phyloP scores from a whole-genome alignment of 2,329 filamentous ascomycete species.

The Fusarium secorum region DNA sequence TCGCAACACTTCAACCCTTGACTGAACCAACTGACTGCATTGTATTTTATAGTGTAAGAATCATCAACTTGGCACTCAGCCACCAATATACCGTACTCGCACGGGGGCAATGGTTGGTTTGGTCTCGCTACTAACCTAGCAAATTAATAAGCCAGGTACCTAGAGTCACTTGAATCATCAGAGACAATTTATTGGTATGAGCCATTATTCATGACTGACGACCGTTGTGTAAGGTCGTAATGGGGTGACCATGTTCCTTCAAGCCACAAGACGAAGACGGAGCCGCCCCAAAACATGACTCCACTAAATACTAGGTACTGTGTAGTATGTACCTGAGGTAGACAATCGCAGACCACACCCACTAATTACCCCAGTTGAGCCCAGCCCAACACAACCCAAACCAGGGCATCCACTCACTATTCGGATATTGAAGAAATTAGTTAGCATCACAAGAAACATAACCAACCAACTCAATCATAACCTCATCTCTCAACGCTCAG shows the following conservation, averaged over 20 bases:
- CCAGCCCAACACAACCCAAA: not conserved
- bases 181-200: not conserved
- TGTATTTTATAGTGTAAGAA: not conserved
- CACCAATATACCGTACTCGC: not conserved
- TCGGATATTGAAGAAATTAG: constrained; percentile 32
- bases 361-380: not conserved
- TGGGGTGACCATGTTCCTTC: not conserved
- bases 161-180: constrained; percentile 3
- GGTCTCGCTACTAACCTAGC: not conserved
- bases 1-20: constrained; percentile 7
- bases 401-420: constrained; percentile 20
- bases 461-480: constrained; percentile 3
- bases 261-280: constrained; percentile 24
- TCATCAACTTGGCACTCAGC: constrained; percentile 15
- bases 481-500: constrained; percentile 2
- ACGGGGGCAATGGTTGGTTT: constrained; percentile 1
- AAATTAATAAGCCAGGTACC: not conserved
- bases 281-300: constrained; percentile 15
- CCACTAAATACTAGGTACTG: constrained; percentile 13
- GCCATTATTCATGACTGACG: not conserved
- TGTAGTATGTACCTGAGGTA: not conserved
- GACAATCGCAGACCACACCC: constrained; percentile 16
- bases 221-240: not conserved
- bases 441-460: constrained; percentile 20
- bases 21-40: not conserved